phyloP scores from a whole-genome alignment of 2,329 filamentous ascomycete species.

The Ophiosphaerella korrae region DNA sequence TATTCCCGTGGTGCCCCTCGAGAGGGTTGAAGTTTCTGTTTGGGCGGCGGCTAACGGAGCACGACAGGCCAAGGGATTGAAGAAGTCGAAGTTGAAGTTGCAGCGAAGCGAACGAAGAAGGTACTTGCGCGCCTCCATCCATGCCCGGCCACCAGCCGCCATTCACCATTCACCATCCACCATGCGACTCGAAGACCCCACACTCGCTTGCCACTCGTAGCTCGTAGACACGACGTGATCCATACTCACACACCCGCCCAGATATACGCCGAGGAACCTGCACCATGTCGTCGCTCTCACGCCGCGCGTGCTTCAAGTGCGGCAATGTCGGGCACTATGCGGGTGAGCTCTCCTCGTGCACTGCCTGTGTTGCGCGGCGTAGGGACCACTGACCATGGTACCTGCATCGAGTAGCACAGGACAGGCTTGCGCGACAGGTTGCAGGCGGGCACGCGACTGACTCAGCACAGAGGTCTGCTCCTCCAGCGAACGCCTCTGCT shows the following conservation, averaged over 20 bases:
- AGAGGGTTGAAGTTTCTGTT: slow-evolving; percentile 33
- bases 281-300: slow-evolving; percentile 59
- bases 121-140: slow-evolving; percentile 18
- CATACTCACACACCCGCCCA: slow-evolving; percentile 28
- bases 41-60: slow-evolving; percentile 25
- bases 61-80: slow-evolving; percentile 29
- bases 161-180: no score
- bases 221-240: slow-evolving; percentile 11
- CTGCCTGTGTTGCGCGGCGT: slow-evolving; percentile 22
- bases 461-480: slow-evolving; percentile 76
- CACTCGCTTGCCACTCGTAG: slow-evolving; percentile 21
- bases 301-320: slow-evolving; percentile 61
- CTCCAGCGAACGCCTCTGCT: slow-evolving; percentile 96
- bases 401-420: slow-evolving; percentile 25
- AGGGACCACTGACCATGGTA: slow-evolving; percentile 16
- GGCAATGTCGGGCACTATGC: slow-evolving; percentile 61
- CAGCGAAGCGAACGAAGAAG: slow-evolving; percentile 32
- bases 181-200: slow-evolving; percentile 14
- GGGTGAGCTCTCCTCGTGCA: slow-evolving; percentile 40
- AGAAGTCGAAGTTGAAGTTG: slow-evolving; percentile 21
- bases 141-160: no score
- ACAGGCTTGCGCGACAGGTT: slow-evolving; percentile 6
- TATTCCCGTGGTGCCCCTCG: slow-evolving; percentile 32
- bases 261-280: slow-evolving; percentile 40
- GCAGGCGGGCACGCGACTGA: slow-evolving; percentile 9